A percentile compares a stretch with the other conserved stretches of the same genome.
phyloP scores from a whole-genome alignment of 2,329 filamentous ascomycete genomes.

The Apiospora pterosperma region DNA sequence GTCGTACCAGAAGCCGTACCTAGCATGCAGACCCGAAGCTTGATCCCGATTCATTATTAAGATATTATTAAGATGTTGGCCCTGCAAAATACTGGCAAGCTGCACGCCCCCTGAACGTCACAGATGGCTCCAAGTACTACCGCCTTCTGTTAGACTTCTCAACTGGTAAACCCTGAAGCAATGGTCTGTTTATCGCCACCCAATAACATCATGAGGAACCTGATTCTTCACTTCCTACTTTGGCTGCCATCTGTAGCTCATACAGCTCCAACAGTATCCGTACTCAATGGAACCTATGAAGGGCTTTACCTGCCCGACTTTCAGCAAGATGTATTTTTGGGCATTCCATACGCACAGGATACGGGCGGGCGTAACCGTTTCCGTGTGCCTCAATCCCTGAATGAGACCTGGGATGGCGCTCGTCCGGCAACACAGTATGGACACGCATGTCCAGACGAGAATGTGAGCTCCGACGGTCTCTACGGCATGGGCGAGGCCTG shows the following conservation, averaged over 20 bases:
- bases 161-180: background rate
- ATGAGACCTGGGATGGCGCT: constrained; percentile 33
- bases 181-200: no score
- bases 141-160: background rate
- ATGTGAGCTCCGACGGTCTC: constrained; percentile 30
- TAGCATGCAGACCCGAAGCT: background rate
- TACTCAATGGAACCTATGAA: constrained; percentile 30
- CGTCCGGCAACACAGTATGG: constrained; percentile 45
- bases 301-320: constrained; percentile 32
- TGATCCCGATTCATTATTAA: background rate
- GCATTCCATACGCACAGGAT: constrained; percentile 50
- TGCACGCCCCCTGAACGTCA: no score
- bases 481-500: constrained; percentile 47
- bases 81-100: background rate
- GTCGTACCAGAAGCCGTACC: background rate
- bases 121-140: no score
- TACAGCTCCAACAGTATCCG: constrained; percentile 16
- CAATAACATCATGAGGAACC: background rate
- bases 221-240: background rate
- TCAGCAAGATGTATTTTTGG: constrained; percentile 42
- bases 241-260: background rate
- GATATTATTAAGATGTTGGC: background rate
- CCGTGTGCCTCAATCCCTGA: constrained; percentile 31
- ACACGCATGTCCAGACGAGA: constrained; percentile 33
- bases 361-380: constrained; percentile 37